Evolutionary conservation across 495 filamentous ascomycete genomes (phyloP).

Genomic region (Xanthoparmelia taractica): DNA sequence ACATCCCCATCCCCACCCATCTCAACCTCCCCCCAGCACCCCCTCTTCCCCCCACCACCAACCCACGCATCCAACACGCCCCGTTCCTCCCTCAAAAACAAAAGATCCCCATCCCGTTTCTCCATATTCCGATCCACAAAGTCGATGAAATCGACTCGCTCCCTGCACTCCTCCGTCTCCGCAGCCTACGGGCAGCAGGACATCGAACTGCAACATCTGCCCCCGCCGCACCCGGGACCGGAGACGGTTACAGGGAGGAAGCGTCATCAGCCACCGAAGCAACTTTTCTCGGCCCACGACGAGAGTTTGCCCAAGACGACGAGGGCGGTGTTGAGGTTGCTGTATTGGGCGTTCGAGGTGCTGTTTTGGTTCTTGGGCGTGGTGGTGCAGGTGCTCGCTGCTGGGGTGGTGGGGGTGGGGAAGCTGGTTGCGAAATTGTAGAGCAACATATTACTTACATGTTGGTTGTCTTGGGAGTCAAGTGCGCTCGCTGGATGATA

Average conservation of each 20-base stretch:
- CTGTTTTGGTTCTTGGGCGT: conserved; percentile 25
- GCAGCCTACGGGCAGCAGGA: conserved; percentile 21
- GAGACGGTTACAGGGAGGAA: not conserved
- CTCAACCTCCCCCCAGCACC: conserved; percentile 6
- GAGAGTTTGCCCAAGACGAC: conserved; percentile 22
- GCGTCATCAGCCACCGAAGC: conserved; percentile 16
- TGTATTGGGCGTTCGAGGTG: conserved; percentile 26
- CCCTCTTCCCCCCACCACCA: conserved; percentile 21
- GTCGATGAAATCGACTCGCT: conserved; percentile 16
- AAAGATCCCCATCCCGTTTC: conserved; percentile 15
- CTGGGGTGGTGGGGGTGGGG: conserved; percentile 21
- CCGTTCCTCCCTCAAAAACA: conserved; percentile 13
- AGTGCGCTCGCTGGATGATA: not conserved
- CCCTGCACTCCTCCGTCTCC: conserved; percentile 17
- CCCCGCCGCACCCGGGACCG: not conserved
- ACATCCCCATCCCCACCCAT: conserved; percentile 11
- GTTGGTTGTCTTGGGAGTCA: not conserved
- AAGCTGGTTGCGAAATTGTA: conserved; percentile 23
- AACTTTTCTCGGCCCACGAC: conserved; percentile 22
- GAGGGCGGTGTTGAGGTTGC: conserved; percentile 21
- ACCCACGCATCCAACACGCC: conserved; percentile 16
- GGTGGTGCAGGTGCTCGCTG: conserved; percentile 24
- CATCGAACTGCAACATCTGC: conserved; percentile 17
- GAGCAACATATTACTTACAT: not conserved
- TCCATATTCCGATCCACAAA: conserved; percentile 18